These are phyloP conservation scores for Penicillium ochrochloron DNA, from an alignment of 495 filamentous ascomycete species.

Conservation along the genomic window DNA sequence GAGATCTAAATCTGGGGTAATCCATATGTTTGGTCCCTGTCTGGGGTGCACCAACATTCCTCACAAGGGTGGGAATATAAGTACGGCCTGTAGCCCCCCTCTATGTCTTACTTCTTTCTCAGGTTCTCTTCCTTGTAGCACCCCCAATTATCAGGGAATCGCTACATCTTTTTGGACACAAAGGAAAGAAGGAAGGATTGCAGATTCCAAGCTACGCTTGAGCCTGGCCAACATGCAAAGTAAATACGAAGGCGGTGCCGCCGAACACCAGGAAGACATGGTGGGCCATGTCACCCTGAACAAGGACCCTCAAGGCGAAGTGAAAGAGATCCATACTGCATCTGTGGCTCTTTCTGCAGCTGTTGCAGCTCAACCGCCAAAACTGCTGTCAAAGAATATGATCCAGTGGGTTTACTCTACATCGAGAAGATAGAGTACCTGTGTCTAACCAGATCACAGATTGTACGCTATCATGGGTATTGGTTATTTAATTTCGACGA, in stretches of 20 bases:
- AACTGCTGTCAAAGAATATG: conserved; percentile 6
- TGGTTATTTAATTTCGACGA: conserved; percentile 1
- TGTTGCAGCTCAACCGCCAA: conserved; percentile 1
- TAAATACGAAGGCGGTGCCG: neutral
- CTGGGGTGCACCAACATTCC: neutral
- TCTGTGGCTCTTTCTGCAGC: conserved; percentile 8
- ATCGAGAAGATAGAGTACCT: too few species aligned
- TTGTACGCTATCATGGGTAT: conserved; percentile 8
- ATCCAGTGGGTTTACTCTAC: neutral
- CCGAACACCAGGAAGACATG: neutral
- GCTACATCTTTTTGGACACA: neutral
- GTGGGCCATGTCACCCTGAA: conserved; percentile 2
- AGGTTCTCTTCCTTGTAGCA: neutral
- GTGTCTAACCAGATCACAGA: neutral
- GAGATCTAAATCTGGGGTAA: conserved; percentile 5
- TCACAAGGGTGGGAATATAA: neutral
- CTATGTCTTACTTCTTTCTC: neutral
- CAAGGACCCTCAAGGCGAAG: neutral
- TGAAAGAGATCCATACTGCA: conserved; percentile 1
- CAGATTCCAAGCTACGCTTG: neutral
- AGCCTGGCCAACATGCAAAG: neutral
- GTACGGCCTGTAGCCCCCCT: neutral
- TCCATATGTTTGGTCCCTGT: neutral
- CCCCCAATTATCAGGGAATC: neutral
- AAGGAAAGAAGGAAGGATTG: neutral